phyloP scores from a whole-genome alignment of 2,329 filamentous ascomycete species.

The Claviceps sp. region DNA sequence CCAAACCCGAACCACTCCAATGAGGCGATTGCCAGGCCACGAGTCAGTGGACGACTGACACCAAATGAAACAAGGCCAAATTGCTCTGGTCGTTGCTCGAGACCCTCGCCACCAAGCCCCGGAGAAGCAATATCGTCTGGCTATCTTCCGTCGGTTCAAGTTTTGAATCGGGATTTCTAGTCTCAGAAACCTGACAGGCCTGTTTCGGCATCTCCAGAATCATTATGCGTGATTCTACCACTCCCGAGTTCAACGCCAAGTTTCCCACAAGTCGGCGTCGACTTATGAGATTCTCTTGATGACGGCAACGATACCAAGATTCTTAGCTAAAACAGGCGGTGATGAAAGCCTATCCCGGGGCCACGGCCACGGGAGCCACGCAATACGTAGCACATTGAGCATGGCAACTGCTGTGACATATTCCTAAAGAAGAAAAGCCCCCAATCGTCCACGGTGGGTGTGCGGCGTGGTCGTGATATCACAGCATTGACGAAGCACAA shows the following conservation, averaged over 20 bases:
- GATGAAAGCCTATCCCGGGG: neutral
- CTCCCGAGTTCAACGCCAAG: neutral
- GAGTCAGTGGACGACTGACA: neutral
- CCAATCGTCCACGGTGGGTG: neutral
- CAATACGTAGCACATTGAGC: neutral
- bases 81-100: constrained; percentile 5
- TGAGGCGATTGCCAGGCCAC: constrained; percentile 1
- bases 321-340: neutral
- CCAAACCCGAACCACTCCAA: neutral
- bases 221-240: neutral
- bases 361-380: neutral
- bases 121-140: constrained; percentile 1
- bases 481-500: neutral
- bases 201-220: neutral
- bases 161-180: neutral
- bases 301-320: constrained; percentile 1
- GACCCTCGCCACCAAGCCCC: constrained; percentile 6
- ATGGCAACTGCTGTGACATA: neutral
- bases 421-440: neutral
- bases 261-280: neutral
- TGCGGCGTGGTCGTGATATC: neutral
- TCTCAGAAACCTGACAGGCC: neutral
- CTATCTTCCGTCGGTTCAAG: neutral
- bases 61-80: constrained; percentile 1
- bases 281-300: constrained; percentile 1